Percentiles rank a stretch among this genome's conserved stretches.
Conservation (phyloP, 352 stramenopile species). For the Pythium myriotylum region DNA sequence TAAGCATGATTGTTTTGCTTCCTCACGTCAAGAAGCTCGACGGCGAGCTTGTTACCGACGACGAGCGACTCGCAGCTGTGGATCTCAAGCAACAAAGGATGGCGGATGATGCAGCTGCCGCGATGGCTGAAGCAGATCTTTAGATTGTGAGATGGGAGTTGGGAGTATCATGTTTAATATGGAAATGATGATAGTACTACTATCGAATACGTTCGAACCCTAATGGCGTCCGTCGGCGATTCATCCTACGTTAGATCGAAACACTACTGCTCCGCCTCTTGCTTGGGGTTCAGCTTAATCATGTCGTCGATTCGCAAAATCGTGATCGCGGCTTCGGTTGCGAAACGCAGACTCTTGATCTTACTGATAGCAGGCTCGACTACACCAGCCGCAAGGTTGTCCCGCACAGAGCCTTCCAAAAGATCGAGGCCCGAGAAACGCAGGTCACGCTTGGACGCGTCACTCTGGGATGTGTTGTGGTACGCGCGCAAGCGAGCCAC, state of each 20-base stretch:
- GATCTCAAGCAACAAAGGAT: constrained; percentile 59
- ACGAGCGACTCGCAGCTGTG: constrained; percentile 63
- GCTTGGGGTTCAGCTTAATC: constrained; percentile 95
- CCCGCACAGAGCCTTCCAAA: constrained; percentile 91
- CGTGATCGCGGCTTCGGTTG: constrained; percentile 98
- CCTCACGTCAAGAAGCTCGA: constrained; percentile 67
- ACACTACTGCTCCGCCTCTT: constrained; percentile 75
- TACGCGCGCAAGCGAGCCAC: constrained; percentile 96
- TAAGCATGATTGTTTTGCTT: constrained; percentile 51
- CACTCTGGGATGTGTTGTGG: constrained; percentile 96
- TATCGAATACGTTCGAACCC: constrained; percentile 24
- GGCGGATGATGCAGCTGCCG: constrained; percentile 26
- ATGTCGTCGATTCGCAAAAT: constrained; percentile 99
- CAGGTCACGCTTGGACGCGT: constrained; percentile 72
- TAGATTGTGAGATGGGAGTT: constrained; percentile 21
- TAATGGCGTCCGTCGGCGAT: constrained; percentile 4
- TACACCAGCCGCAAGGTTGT: constrained; percentile 98
- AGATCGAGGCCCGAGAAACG: constrained; percentile 96
- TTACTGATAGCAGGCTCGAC: constrained; percentile 99
- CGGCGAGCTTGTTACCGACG: constrained; percentile 49
- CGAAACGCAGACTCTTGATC: constrained; percentile 99
- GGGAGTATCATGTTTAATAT: constrained; percentile 27
- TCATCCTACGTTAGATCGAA: constrained; percentile 17
- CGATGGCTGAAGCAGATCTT: constrained; percentile 31
- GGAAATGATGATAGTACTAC: constrained; percentile 30